A percentile compares a stretch with the other conserved stretches of the same genome.
Conservation (phyloP, 345 rosid species). For the Brassica napus region DNA sequence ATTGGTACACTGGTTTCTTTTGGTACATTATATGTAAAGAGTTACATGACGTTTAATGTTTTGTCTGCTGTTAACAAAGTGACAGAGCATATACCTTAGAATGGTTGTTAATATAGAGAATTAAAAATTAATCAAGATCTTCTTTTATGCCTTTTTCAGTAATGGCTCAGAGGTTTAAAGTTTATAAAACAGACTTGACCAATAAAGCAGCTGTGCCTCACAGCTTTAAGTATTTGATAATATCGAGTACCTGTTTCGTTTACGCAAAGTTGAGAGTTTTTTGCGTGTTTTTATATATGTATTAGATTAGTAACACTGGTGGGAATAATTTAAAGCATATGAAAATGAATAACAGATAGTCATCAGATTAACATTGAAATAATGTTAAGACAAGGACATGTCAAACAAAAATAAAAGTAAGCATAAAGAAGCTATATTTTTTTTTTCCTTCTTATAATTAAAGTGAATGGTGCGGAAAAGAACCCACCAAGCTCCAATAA, state of each 20-base stretch:
- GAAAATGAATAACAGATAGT: conserved; percentile 8
- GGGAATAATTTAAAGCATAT: background rate
- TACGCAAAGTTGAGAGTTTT: conserved; percentile 27
- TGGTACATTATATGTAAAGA: too few relatives aligned
- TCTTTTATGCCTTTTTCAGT: conserved; percentile 13
- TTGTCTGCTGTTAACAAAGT: background rate
- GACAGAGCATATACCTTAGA: background rate
- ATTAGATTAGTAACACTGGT: background rate
- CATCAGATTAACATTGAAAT: conserved; percentile 4
- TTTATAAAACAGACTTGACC: conserved; percentile 1
- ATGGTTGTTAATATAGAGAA: background rate
- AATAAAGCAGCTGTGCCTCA: conserved; percentile 16
- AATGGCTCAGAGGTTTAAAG: background rate
- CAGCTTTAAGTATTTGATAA: conserved; percentile 3
- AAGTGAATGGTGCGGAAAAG: background rate
- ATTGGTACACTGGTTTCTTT: too few relatives aligned
- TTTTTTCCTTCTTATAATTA: background rate
- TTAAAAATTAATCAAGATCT: background rate
- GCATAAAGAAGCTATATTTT: background rate
- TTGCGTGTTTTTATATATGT: background rate
- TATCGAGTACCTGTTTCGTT: conserved; percentile 11
- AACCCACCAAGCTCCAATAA: background rate
- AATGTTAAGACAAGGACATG: conserved; percentile 3
- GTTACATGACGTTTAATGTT: background rate
- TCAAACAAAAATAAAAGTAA: background rate